Conservation (phyloP, 75 land plant genomes). For the Cunninghamia lanceolata region DNA sequence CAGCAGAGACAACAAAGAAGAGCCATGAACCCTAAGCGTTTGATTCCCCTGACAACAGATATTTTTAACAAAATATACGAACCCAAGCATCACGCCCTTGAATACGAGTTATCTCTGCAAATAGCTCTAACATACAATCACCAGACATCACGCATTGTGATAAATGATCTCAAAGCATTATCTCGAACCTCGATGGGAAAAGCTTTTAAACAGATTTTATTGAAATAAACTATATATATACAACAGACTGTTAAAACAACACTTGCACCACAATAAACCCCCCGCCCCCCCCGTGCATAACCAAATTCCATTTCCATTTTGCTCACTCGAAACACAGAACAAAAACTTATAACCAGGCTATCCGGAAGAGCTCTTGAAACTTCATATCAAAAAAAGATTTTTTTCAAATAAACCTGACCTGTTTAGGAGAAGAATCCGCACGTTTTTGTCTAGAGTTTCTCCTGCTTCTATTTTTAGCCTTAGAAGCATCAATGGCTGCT, state of each 20-base stretch:
- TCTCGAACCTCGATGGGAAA: too few relatives aligned
- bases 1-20: background rate
- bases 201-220: too few relatives aligned
- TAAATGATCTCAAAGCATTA: too few relatives aligned
- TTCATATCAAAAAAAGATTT: too few relatives aligned
- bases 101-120: background rate
- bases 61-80: background rate
- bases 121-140: too few relatives aligned
- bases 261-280: background rate
- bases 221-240: too few relatives aligned
- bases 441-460: background rate
- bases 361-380: background rate
- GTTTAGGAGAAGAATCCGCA: conserved; percentile 2
- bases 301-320: background rate
- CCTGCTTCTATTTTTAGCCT: background rate
- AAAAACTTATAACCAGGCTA: background rate
- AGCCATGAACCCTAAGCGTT: background rate
- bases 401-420: background rate
- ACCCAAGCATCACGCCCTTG: background rate
- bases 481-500: background rate
- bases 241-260: background rate
- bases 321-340: background rate
- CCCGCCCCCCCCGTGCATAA: background rate
- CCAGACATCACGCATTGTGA: too few relatives aligned
- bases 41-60: background rate